Percentiles rank a stretch among this genome's conserved stretches.
Conservation (phyloP, 805 yeast genomes). For the Ogataea polymorpha region DNA sequence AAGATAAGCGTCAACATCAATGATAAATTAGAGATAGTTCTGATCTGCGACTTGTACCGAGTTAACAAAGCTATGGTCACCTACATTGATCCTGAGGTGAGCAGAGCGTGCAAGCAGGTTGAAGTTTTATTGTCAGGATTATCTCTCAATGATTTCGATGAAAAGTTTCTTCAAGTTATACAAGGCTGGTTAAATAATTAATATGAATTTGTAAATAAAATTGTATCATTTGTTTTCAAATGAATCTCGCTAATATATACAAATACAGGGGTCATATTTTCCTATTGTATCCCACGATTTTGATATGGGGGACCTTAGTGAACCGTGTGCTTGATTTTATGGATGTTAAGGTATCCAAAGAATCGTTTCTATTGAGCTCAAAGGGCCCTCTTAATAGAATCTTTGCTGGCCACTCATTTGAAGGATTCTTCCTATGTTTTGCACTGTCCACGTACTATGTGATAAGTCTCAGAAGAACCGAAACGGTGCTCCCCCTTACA, state of each 20-base stretch:
- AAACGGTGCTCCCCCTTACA: conserved; percentile 4
- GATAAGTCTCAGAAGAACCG: conserved; percentile 3
- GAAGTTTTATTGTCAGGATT: conserved; percentile 22
- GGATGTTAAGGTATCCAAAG: conserved; percentile 3
- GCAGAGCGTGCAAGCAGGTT: conserved; percentile 2
- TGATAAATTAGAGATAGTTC: conserved; percentile 20
- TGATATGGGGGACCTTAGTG: conserved; percentile 12
- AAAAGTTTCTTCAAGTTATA: conserved; percentile 12
- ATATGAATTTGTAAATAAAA: conserved; percentile 3
- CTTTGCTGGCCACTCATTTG: conserved; percentile 32
- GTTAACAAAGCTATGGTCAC: conserved; percentile 19
- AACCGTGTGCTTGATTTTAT: conserved; percentile 1
- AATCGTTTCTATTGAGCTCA: conserved; percentile 20
- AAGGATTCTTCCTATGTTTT: conserved; percentile 19
- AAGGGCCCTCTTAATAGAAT: conserved; percentile 25
- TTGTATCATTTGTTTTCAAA: neutral
- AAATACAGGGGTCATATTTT: conserved; percentile 2
- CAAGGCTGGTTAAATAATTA: neutral
- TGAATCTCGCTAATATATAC: neutral
- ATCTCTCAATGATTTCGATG: conserved; percentile 13
- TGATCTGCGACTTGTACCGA: conserved; percentile 22
- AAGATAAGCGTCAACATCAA: conserved; percentile 24
- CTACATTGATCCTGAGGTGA: conserved; percentile 3
- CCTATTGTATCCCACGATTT: conserved; percentile 16
- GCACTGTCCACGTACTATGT: conserved; percentile 10